Percentiles rank a stretch among this genome's conserved stretches.
phyloP scores from a whole-genome alignment of 441 rosid species.

The Arabidopsis lyrata region DNA sequence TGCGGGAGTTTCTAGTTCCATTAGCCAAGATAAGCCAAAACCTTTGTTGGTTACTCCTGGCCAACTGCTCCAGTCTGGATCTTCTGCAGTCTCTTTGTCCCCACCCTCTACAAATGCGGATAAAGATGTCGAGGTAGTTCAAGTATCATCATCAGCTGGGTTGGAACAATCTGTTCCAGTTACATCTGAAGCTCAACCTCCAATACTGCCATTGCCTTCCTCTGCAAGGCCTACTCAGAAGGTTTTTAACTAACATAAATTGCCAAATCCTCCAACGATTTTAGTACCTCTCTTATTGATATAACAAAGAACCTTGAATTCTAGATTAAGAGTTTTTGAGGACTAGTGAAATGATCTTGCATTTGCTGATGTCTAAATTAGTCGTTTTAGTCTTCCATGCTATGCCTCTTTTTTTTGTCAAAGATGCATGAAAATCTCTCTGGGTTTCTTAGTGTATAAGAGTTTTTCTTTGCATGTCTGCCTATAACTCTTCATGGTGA shows the following conservation, averaged over 20 bases:
- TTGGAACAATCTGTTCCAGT: conserved; percentile 56
- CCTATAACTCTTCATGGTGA: conserved; percentile 8
- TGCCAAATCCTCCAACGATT: not conserved
- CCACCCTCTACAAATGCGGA: conserved; percentile 60
- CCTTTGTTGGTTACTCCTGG: conserved; percentile 78
- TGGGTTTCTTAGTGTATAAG: conserved; percentile 17
- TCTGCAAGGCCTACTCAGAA: conserved; percentile 55
- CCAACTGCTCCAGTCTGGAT: conserved; percentile 71
- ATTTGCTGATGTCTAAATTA: conserved; percentile 6
- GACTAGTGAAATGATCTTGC: conserved; percentile 1
- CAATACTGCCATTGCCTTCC: conserved; percentile 83
- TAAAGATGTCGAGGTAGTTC: conserved; percentile 79
- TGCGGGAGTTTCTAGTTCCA: conserved; percentile 52
- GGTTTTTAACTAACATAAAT: conserved; percentile 17
- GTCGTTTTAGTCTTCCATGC: not conserved
- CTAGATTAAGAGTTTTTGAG: not conserved
- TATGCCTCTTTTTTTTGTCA: not conserved
- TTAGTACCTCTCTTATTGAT: not conserved
- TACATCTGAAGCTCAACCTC: conserved; percentile 72
- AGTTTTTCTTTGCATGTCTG: not conserved
- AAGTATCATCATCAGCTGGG: conserved; percentile 56
- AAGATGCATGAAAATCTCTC: conserved; percentile 11
- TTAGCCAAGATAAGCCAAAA: conserved; percentile 54
- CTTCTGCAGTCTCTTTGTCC: conserved; percentile 52
- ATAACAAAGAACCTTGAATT: conserved; percentile 15